phyloP scores from a whole-genome alignment of 2,329 filamentous ascomycete genomes.

The Aspergillus tanneri region DNA sequence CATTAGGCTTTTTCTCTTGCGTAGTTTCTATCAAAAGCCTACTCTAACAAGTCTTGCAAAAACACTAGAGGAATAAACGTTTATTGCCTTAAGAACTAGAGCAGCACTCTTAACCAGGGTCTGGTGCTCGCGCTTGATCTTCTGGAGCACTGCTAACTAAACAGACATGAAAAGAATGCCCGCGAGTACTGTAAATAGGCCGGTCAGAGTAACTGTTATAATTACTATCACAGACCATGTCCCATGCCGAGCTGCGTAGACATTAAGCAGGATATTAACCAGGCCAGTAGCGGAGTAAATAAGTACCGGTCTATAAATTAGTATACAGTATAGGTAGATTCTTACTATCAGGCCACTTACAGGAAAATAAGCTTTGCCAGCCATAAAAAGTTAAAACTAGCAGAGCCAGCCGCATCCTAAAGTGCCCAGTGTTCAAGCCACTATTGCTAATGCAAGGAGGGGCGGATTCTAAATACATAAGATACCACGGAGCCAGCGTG shows the following conservation, averaged over 20 bases:
- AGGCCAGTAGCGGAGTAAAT: conserved; percentile 5
- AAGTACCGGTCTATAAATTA: background rate
- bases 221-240: conserved; percentile 7
- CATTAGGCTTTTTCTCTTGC: too few species aligned
- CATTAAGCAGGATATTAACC: conserved; percentile 5
- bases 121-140: too few species aligned
- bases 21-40: too few species aligned
- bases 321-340: background rate
- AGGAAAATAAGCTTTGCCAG: conserved; percentile 1
- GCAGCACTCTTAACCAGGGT: too few species aligned
- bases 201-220: background rate
- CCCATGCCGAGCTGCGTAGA: conserved; percentile 2
- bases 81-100: too few species aligned
- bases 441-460: conserved; percentile 4
- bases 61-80: too few species aligned
- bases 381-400: conserved; percentile 3
- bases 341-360: background rate
- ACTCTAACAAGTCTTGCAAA: too few species aligned
- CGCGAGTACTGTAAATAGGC: background rate
- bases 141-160: too few species aligned
- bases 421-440: background rate
- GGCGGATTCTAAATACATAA: background rate
- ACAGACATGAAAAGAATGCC: background rate
- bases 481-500: background rate
- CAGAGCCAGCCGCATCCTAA: conserved; percentile 4